Evolutionary conservation across 2,329 filamentous ascomycete species (phyloP).

Genomic region (Colletotrichum tropicicola): DNA sequence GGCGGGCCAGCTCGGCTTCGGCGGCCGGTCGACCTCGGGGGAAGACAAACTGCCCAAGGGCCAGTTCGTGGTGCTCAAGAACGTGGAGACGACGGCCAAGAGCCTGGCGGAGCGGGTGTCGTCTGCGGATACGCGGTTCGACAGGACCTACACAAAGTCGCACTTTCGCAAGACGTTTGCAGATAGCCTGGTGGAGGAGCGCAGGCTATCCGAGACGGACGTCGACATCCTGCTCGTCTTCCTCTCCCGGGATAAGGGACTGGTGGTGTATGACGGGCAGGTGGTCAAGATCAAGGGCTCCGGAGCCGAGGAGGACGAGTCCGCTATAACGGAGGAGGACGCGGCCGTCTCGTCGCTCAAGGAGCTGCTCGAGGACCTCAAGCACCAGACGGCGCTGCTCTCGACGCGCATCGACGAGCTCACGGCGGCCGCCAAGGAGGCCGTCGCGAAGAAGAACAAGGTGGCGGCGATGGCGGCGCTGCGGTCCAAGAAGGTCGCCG

Average conservation of each 20-base stretch:
- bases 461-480: conserved; percentile 80
- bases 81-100: conserved; percentile 67
- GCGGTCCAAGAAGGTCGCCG: conserved; percentile 83
- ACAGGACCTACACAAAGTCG: conserved; percentile 73
- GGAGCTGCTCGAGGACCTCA: conserved; percentile 78
- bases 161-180: conserved; percentile 71
- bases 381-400: conserved; percentile 75
- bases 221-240: conserved; percentile 76
- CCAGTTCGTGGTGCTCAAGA: conserved; percentile 72
- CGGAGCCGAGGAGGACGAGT: conserved; percentile 48
- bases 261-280: conserved; percentile 68
- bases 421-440: conserved; percentile 70
- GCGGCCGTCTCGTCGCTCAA: conserved; percentile 85
- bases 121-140: conserved; percentile 57
- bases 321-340: conserved; percentile 78
- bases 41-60: conserved; percentile 68
- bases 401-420: conserved; percentile 73
- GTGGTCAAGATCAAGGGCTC: conserved; percentile 78
- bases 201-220: conserved; percentile 68
- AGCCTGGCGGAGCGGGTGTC: conserved; percentile 56
- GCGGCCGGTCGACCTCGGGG: conserved; percentile 50
- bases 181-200: conserved; percentile 56
- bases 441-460: conserved; percentile 77
- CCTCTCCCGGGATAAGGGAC: conserved; percentile 71
- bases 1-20: conserved; percentile 73